Conservation (phyloP, 495 filamentous ascomycete species). For the Aspergillus bertholletiae region DNA sequence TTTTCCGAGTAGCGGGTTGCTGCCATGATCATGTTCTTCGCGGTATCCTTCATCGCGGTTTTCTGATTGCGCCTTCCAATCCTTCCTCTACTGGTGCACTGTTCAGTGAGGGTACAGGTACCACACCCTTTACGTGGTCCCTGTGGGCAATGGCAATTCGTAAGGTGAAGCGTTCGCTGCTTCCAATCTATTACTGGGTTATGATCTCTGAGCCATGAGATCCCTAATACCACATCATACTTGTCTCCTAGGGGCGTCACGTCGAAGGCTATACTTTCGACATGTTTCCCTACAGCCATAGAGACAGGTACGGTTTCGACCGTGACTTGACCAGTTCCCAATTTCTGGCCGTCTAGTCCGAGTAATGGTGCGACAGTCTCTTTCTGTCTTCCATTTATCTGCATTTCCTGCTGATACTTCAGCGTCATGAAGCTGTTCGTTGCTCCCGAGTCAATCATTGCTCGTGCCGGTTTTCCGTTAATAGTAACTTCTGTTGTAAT, state of each 20-base stretch:
- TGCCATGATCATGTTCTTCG: neutral
- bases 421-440: no score
- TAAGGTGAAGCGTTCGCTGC: neutral
- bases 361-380: no score
- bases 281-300: no score
- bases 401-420: no score
- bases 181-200: slow-evolving; percentile 9
- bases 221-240: slow-evolving; percentile 12
- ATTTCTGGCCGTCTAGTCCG: no score
- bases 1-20: neutral
- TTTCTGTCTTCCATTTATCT: no score
- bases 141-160: neutral
- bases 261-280: no score
- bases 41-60: neutral
- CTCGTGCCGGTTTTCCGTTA: no score
- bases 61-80: neutral
- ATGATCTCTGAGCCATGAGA: slow-evolving; percentile 5
- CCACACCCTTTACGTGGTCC: neutral
- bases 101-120: neutral
- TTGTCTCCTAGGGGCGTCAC: neutral
- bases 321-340: no score
- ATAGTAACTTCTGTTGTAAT: no score
- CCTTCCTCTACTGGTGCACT: neutral
- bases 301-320: no score
- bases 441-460: no score